Evolutionary conservation across 768 basidiomycete species (phyloP).

Genomic region (Pseudohyphozyma bogoriensis): DNA sequence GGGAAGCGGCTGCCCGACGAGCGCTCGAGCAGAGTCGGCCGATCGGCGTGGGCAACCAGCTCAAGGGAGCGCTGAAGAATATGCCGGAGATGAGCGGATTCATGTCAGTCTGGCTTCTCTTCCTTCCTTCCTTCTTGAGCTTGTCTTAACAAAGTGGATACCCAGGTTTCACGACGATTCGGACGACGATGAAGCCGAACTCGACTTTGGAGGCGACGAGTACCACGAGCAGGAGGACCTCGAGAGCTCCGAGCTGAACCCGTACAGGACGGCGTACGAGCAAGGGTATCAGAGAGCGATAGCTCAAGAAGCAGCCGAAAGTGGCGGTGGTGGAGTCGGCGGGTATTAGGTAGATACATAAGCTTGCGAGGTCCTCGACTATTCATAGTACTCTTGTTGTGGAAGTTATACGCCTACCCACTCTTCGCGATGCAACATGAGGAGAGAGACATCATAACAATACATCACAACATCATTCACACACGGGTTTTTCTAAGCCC

Average conservation of each 20-base stretch:
- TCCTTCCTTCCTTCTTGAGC: neutral
- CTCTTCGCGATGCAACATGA: neutral
- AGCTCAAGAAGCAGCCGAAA: slow-evolving; percentile 1
- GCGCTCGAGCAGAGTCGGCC: slow-evolving; percentile 6
- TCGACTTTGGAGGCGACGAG: neutral
- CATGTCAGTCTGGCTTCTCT: slow-evolving; percentile 11
- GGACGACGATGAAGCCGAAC: neutral
- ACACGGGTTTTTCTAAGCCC: neutral
- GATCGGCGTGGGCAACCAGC: slow-evolving; percentile 1
- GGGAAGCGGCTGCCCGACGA: neutral
- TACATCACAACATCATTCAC: neutral
- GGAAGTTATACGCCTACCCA: too few species aligned
- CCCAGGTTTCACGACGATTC: neutral
- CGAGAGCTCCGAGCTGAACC: slow-evolving; percentile 19
- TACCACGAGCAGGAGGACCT: slow-evolving; percentile 20
- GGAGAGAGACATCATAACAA: neutral
- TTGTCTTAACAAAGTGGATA: neutral
- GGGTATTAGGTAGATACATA: neutral
- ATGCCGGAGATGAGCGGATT: slow-evolving; percentile 10
- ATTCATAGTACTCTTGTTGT: too few species aligned
- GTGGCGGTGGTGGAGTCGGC: neutral
- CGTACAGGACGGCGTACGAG: slow-evolving; percentile 20
- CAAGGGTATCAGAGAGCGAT: slow-evolving; percentile 8
- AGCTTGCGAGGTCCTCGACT: neutral
- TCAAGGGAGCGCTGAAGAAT: slow-evolving; percentile 8